A percentile compares a stretch with the other conserved stretches of the same genome.
Evolutionary conservation across 768 basidiomycete genomes (phyloP).

Genomic region (Coprinellus micaceus): DNA sequence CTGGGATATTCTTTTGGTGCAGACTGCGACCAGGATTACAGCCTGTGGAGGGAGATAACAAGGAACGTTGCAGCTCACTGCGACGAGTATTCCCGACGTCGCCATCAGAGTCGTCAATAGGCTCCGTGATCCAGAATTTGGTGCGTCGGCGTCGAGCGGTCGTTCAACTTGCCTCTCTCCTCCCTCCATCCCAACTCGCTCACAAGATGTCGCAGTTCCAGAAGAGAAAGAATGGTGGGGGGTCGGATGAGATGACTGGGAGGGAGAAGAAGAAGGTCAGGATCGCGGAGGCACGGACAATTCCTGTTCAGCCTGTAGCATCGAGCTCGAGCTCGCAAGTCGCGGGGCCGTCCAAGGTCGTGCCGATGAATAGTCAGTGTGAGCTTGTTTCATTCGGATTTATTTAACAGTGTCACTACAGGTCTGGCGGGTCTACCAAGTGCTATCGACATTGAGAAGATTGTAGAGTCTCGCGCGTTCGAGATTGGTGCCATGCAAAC

Average conservation of each 20-base stretch:
- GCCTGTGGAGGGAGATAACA: not conserved
- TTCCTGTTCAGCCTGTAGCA: slow-evolving; percentile 51
- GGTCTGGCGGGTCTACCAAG: slow-evolving; percentile 62
- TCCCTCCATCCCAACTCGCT: not conserved
- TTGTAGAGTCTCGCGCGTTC: slow-evolving; percentile 83
- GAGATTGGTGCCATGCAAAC: slow-evolving; percentile 90
- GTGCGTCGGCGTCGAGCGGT: not conserved
- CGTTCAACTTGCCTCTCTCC: not conserved
- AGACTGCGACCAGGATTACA: not conserved
- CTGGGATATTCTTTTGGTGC: not conserved
- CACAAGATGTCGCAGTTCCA: not conserved
- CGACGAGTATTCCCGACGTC: not conserved
- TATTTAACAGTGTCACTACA: slow-evolving; percentile 28
- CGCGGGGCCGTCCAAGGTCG: slow-evolving; percentile 39
- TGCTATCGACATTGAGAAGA: slow-evolving; percentile 82
- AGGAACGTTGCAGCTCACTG: not conserved
- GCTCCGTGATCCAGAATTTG: not conserved
- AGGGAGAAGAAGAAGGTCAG: slow-evolving; percentile 71
- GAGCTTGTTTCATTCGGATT: too few species aligned
- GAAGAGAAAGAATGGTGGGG: slow-evolving; percentile 36
- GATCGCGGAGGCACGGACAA: slow-evolving; percentile 59
- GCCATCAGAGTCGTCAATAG: not conserved
- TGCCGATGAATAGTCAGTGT: slow-evolving; percentile 9
- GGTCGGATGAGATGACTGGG: slow-evolving; percentile 30
- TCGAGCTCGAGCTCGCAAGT: slow-evolving; percentile 18